Base-by-base conservation (phyloP, 2,329 filamentous ascomycete species). In the Dothistroma septosporum region DNA sequence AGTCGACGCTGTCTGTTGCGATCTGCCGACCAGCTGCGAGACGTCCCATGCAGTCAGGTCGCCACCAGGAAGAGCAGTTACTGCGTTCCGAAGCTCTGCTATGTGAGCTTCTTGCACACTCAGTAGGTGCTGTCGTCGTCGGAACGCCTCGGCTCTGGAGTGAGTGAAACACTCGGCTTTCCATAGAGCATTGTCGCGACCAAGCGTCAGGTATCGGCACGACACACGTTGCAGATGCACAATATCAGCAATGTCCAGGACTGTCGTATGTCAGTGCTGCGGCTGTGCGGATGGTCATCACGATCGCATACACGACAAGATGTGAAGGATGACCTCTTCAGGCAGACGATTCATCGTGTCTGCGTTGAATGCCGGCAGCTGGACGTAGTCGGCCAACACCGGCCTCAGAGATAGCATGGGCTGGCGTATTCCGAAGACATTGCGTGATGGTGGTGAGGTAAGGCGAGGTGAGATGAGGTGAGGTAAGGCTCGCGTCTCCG, bases 111-210 rank as follows among this genome's bases (percentile, higher is more conserved):
- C 80, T 73, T 70, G 66, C 61, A 66, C 50, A 63, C 68, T 67
- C 9, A 77, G 69, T 3, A 74, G 72, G 14, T 70, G 62, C 55
- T 81, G 79, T 16, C 83, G 81, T 60, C 80, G 81, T 24, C 90
- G 82, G n/a, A 80, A 77, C 33, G 85, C 81, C 69, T 88, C 83
- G 72, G 87, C 87, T 35, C 80, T 73, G 16, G 90, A 93, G 60
- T 86, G 79, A 37, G 87, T 81, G 73, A 94, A 91, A 73, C 89
- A 92, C 71, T 87, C 81, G 2, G 82, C 77, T 63, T 88, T 88
- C 92, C 92, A 97, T 37, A 93, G 78, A 44, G 80, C 83, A 68
- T 89, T 84, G 72, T 96, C 91, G 59, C 91, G 86, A 44, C 85
- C 87, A 47, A 94, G 79, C 32, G 78, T 75, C 31, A 87, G 82